Evolutionary conservation across 148 eudicot species (phyloP).

Genomic region (Chenopodium formosanum): DNA sequence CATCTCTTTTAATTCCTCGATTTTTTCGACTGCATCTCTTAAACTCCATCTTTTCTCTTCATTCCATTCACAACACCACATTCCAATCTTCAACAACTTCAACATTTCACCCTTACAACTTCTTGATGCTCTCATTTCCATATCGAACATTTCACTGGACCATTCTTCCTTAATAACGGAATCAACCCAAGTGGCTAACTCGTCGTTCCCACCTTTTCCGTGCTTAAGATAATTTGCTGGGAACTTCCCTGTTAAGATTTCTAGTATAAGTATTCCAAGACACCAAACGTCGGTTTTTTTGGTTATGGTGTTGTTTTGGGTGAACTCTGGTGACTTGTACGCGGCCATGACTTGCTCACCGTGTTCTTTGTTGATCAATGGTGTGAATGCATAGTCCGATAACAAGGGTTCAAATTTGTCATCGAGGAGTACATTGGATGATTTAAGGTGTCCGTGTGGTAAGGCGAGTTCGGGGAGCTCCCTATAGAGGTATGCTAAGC

Average conservation of each 20-base stretch:
- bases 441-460: conserved; percentile 90
- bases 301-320: conserved; percentile 31
- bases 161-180: conserved; percentile 76
- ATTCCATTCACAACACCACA: conserved; percentile 76
- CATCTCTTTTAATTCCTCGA: conserved; percentile 65
- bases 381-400: conserved; percentile 60
- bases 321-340: conserved; percentile 82
- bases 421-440: conserved; percentile 78
- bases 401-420: conserved; percentile 57
- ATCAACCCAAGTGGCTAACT: conserved; percentile 71
- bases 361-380: conserved; percentile 65
- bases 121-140: conserved; percentile 53
- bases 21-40: conserved; percentile 57
- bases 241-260: conserved; percentile 68
- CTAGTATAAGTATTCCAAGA: conserved; percentile 79
- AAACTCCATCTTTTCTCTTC: conserved; percentile 67
- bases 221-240: conserved; percentile 70
- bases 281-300: conserved; percentile 86
- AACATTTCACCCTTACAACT: conserved; percentile 69
- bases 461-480: conserved; percentile 48
- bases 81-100: conserved; percentile 71
- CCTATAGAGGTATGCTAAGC: conserved; percentile 64
- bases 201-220: conserved; percentile 56
- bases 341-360: conserved; percentile 81
- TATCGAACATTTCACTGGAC: conserved; percentile 72